These are phyloP conservation scores for Boletus huronensis DNA, from an alignment of 768 basidiomycete genomes.

Conservation along the genomic window DNA sequence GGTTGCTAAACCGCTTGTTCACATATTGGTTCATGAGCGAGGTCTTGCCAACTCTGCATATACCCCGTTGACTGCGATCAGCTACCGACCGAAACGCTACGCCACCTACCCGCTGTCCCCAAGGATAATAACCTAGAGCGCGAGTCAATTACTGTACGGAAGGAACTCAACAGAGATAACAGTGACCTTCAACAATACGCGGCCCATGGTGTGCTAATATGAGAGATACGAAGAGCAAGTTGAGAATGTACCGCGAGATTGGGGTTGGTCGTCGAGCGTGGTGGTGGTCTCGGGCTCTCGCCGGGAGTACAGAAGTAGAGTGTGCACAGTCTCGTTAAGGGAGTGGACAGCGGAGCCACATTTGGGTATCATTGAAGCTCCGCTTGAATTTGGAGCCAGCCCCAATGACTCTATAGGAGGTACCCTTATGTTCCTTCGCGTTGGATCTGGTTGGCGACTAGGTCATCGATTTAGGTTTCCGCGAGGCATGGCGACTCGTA, in stretches of 20 bases:
- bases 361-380: conserved; percentile 20
- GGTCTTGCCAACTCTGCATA: conserved; percentile 89
- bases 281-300: conserved; percentile 6
- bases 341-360: conserved; percentile 10
- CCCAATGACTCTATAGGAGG: neutral
- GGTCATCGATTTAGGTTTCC: neutral
- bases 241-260: neutral
- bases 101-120: conserved; percentile 87
- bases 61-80: conserved; percentile 3
- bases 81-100: conserved; percentile 2
- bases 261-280: conserved; percentile 6
- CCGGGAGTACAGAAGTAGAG: conserved; percentile 9
- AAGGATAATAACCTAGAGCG: conserved; percentile 88
- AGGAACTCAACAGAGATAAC: neutral
- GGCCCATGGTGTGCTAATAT: conserved; percentile 55
- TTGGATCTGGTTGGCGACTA: conserved; percentile 9
- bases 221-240: neutral
- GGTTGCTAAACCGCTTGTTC: conserved; percentile 98
- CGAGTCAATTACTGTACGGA: conserved; percentile 8
- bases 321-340: conserved; percentile 12
- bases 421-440: conserved; percentile 1
- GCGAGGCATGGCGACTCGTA: conserved; percentile 32
- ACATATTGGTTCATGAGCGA: conserved; percentile 99
- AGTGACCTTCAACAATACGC: conserved; percentile 78
- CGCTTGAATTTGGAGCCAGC: conserved; percentile 19